Evolutionary conservation across 805 yeast species (phyloP), one percentile per base, ranked within the genome.

Genomic region (Scheffersomyces stipitis): DNA sequence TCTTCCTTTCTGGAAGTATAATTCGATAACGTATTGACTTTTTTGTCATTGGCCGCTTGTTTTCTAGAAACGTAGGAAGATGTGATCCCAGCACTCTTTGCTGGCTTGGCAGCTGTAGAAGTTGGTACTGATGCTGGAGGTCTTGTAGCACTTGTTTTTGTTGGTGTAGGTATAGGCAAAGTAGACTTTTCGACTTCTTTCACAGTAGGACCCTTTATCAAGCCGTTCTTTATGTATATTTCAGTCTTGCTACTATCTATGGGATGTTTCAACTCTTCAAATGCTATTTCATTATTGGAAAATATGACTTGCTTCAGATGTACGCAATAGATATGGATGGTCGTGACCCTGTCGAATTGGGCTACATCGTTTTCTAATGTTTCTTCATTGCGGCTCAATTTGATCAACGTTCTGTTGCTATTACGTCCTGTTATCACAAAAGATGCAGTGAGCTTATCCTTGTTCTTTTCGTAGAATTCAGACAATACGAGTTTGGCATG

Each of bases 271-370:
- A 48, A 34, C 23, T 50, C 55, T 8, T 39, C 43, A 15, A 50
- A 20, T 4, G 53, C 60, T 13, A 57, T 34, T 18, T 58, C 60
- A 6, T 27, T 29, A 7, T 36, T 24, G 14, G 45, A 24, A 12
- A 42, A 30, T 2, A 33, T 26, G 5, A 36, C 28, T 10, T 40
- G 30, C 23, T 42, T 41, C 10, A 32, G 44, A 24, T 53, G 44
- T 24, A 75, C 41, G 17, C 74, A 44, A 47, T 73, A 74, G 0
- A 74, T 61, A 32, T 64, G 73, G 5, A 72, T 52, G 3, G 67
- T 48, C 9, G 47, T 39, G 0, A 74, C 45, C 1, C 42, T 33
- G 4, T 53, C 63, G 39, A 71, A 70, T 3, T 18, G 13, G 1
- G 46, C 45, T 31, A 59, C 42, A 9, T 48, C 52, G 3, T 56